Percentiles rank a stretch among this genome's conserved stretches.
These are phyloP conservation scores for Rhodotorula sp. DNA, from an alignment of 1,284 basidiomycete species.

Conservation along the genomic window DNA sequence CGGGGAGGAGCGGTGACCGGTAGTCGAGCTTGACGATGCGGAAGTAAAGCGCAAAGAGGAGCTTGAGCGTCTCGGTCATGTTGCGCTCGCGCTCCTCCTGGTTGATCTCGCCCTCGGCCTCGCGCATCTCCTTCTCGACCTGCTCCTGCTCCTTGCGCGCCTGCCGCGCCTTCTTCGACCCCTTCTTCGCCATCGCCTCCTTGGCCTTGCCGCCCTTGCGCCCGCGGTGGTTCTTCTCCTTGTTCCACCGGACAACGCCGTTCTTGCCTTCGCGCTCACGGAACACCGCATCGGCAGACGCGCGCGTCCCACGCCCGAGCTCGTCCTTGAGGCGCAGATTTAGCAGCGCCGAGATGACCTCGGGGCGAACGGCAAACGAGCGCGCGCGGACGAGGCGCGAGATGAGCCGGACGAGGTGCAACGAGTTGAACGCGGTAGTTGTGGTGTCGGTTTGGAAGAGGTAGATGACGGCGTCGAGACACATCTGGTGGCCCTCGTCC, in stretches of 20 bases:
- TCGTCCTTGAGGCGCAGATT: conserved; percentile 86
- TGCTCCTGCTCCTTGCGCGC: conserved; percentile 77
- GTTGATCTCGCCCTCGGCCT: conserved; percentile 93
- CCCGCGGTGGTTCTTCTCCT: conserved; percentile 59
- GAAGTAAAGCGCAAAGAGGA: conserved; percentile 97
- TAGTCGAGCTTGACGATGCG: conserved; percentile 79
- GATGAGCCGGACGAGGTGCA: conserved; percentile 85
- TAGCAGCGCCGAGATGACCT: conserved; percentile 81
- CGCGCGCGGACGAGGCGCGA: conserved; percentile 97
- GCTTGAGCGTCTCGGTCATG: conserved; percentile 96
- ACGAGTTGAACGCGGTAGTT: conserved; percentile 61
- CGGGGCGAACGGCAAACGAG: conserved; percentile 83
- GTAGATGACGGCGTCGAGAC: conserved; percentile 73
- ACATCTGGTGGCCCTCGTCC: conserved; percentile 70
- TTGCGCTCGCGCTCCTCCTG: conserved; percentile 81
- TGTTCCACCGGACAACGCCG: conserved; percentile 57
- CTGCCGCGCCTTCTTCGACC: conserved; percentile 86
- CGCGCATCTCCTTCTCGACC: conserved; percentile 83
- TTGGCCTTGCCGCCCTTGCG: conserved; percentile 59
- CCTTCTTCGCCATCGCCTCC: conserved; percentile 47
- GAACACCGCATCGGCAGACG: conserved; percentile 60
- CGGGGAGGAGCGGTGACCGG: conserved; percentile 79
- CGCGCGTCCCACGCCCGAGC: conserved; percentile 66
- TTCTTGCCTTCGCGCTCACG: conserved; percentile 59
- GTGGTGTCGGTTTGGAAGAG: conserved; percentile 79